Base-by-base conservation (phyloP, 2,329 filamentous ascomycete genomes). In the Botrytis cinerea region DNA sequence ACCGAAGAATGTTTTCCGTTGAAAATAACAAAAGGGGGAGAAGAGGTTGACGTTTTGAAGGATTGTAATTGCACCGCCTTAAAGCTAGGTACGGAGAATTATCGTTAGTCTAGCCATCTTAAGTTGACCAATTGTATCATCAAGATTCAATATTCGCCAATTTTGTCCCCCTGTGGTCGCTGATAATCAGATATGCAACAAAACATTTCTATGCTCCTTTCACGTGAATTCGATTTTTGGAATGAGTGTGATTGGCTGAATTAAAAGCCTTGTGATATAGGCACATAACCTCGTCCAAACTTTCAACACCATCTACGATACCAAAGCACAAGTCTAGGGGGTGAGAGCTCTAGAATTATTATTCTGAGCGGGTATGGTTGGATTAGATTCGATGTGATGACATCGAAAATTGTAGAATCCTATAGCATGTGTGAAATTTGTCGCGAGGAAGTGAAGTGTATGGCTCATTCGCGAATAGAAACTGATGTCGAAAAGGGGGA, bases 141-240 rank as follows among this genome's bases (percentile, higher is more conserved):
- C 7, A n/a, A 16, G 3, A n/a, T 61, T 61, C 18, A 25, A 40
- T 25, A 61, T 18, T 35, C 59, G n/a, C 16, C 51, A 57, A 57
- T 18, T 28, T 28, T 16, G n/a, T 54, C 25, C 48, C 48, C 48
- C n/a, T 54, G 48, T 54, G 16, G 18, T 25, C 25, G 8, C 35
- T 32, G 22, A 48, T 48, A 25, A 48, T 67, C 63, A 67, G 63
- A 67, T 51, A 40, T 67, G 63, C 63, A 67, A 67, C 45, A 67
- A 38, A 12, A n/a, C 22, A n/a, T 38, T n/a, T 48, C 9, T 5
- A 9, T 10, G 1, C 12, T 18, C 6, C 22, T 22, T n/a, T 67
- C 45, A 67, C 63, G 63, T 67, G 63, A 51, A 1, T 9, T 38
- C 16, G 35, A 7, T 20, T 14, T n/a, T 51, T 38, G 32, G 1